Base-by-base conservation (phyloP, 1,139 yeast species). In the Pichia sp. region DNA sequence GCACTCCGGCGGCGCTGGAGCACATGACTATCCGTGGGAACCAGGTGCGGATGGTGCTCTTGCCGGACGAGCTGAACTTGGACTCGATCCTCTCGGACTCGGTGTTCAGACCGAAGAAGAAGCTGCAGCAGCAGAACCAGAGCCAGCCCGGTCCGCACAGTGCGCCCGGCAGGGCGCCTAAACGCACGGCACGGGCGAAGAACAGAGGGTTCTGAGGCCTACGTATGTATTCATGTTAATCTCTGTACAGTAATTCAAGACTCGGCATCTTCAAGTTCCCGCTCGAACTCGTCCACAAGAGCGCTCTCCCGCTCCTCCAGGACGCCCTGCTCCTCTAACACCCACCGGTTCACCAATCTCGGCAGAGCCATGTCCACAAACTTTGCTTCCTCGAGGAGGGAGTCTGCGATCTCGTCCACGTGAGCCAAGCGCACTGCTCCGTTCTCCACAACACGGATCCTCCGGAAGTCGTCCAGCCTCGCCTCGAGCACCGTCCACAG, bases 21-120 rank as follows among this genome's bases (percentile, higher is more conserved):
- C 89, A 80, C 67, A 86, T 93, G 66, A 90, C 88, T 62, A 80
- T 93, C 38, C 79, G 99, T 63, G 99, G 99, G 1, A 93, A 85
- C 70, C 95, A 89, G 60, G 86, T 93, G 44, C 80, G 99, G 61
- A 87, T 88, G 70, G 85, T 87, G 45, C 75, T 90, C 47, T 75
- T 93, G 47, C 98, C 99, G 0, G 99, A 93, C 63, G 85, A 93
- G 31, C 72, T 93, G 62, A 90, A 95, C 57, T 71, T 93, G 48
- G 99, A 93, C 61, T 76, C 84, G 13, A 73, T 92, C 50, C 74
- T 93, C 57, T 83, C 80, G 40, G 89, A 84, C 63, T 80, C 82
- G 47, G 70, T 79, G 16, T 78, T 80, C 19, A 75, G 72, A 58
- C 76, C 78, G 2, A 73, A 75, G 56, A 70, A 63, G 54, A 48